phyloP scores from a whole-genome alignment of 164 flowering plant species.

The Pachysandra terminalis region DNA sequence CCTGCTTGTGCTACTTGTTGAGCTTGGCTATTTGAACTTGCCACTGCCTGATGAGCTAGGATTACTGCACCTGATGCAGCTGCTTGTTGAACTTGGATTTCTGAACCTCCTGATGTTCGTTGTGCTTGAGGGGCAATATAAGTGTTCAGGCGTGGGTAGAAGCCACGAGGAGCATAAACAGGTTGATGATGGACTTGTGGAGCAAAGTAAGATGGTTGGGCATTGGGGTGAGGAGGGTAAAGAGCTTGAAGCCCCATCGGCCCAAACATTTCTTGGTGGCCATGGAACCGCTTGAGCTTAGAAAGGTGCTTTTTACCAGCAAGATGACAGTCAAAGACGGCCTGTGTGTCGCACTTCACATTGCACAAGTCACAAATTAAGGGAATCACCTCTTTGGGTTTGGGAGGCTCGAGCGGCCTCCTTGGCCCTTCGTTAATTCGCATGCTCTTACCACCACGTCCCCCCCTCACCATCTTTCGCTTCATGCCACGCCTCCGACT shows the following conservation, averaged over 20 bases:
- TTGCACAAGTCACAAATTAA: conserved; percentile 55
- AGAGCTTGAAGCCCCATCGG: conserved; percentile 32
- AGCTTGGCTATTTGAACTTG: not conserved
- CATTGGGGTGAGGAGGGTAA: conserved; percentile 30
- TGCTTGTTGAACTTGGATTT: not conserved
- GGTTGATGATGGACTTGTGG: conserved; percentile 13
- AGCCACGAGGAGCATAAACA: conserved; percentile 7
- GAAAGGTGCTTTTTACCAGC: conserved; percentile 31
- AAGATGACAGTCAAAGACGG: conserved; percentile 15
- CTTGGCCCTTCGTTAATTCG: conserved; percentile 24
- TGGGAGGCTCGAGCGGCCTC: conserved; percentile 30
- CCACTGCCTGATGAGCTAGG: conserved; percentile 5
- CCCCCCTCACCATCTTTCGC: conserved; percentile 35
- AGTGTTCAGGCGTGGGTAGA: not conserved
- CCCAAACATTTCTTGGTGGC: conserved; percentile 36
- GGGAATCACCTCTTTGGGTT: conserved; percentile 38
- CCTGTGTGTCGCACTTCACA: conserved; percentile 20
- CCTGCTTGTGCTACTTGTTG: not conserved
- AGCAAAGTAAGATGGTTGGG: conserved; percentile 10
- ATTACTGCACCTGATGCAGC: not conserved
- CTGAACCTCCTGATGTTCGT: conserved; percentile 2
- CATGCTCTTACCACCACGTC: conserved; percentile 32
- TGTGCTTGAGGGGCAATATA: conserved; percentile 10
- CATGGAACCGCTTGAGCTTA: conserved; percentile 41
- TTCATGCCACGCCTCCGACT: conserved; percentile 26